phyloP scores from a whole-genome alignment of 495 filamentous ascomycete species.

The Penicillium samsonianum region DNA sequence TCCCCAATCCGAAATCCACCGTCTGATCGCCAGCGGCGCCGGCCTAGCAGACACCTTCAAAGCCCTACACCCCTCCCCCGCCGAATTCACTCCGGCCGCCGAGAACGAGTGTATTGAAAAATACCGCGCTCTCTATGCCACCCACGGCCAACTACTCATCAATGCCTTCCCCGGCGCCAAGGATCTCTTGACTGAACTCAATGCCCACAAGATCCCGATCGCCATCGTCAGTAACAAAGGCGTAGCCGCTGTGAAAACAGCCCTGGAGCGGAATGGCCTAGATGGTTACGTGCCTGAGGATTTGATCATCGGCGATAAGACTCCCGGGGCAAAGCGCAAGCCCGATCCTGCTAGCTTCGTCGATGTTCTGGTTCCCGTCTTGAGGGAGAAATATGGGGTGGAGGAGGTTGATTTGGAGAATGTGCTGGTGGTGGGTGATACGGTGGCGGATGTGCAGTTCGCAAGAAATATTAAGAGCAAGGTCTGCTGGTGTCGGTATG shows the following conservation, averaged over 20 bases:
- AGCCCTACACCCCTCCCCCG: constrained; percentile 19
- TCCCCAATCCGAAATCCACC: constrained; percentile 18
- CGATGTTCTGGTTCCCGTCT: constrained; percentile 24
- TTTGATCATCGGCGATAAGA: constrained; percentile 31
- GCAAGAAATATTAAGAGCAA: constrained; percentile 23
- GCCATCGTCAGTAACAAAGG: constrained; percentile 35
- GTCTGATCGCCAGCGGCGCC: constrained; percentile 26
- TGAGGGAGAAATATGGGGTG: constrained; percentile 11
- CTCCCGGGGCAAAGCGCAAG: constrained; percentile 25
- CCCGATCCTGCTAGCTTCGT: constrained; percentile 29
- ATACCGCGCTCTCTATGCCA: constrained; percentile 31
- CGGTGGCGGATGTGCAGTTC: constrained; percentile 26
- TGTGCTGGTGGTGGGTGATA: constrained; percentile 31
- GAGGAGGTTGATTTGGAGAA: constrained; percentile 2
- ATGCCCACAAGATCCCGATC: constrained; percentile 17
- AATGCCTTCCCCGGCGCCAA: constrained; percentile 27
- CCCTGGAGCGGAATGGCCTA: constrained; percentile 22
- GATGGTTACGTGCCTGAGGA: constrained; percentile 19
- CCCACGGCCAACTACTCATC: constrained; percentile 27
- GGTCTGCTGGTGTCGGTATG: constrained; percentile 30
- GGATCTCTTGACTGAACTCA: constrained; percentile 18
- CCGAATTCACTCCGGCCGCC: constrained; percentile 11
- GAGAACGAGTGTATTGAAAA: constrained; percentile 23
- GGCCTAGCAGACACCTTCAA: constrained; percentile 24
- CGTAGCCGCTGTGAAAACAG: constrained; percentile 25